Evolutionary conservation across 2,329 filamentous ascomycete genomes (phyloP), one percentile per base, ranked within the genome.

Genomic region (Mollisia scopiformis): DNA sequence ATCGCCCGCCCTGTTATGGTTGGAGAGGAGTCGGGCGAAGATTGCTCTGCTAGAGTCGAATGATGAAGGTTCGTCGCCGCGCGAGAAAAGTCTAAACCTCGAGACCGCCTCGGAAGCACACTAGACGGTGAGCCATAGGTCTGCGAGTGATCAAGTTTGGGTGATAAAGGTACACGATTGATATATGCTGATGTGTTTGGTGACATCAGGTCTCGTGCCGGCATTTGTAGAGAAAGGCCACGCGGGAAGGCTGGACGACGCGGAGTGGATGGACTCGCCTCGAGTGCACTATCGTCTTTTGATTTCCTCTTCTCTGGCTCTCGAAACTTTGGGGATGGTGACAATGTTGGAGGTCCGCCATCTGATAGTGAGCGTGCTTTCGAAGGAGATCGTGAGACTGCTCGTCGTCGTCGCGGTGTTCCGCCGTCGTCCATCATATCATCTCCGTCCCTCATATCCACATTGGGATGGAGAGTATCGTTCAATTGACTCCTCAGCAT

Each of bases 61-160:
- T 98, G 95, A 77, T 98, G 95, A 23, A 99, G 82, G 73, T 93
- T 96, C 11, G 94, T 97, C 64, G 92, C 95, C 11, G 93, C 93
- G 68, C 94, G 86, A 41, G 94, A 94, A 75, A 97, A 98, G 77
- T 98, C 94, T 62, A 97, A 82, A 46, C 94, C 94, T 58, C 94
- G 87, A 30, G 93, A 97, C 63, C 93, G 88, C 66, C 94, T 87
- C 19, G 94, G 94, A 7, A 98, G 83, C 50, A 96, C 90, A 57
- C 93, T 96, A 27, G 91, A 89, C 2, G 93, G 93, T 1, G 92
- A 94, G 43, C 90, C 90, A 78, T 96, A 97, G 51, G 88, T 92
- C 67, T 93, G 90, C 21, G 89, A 89, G 58, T 91, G 84, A 75
- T 97, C 93, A 65, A 95, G 84, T 74, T 96, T 93, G 16, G 93